These are phyloP conservation scores for Arctium lappa DNA, from an alignment of 129 eudicot genomes.

Conservation along the genomic window DNA sequence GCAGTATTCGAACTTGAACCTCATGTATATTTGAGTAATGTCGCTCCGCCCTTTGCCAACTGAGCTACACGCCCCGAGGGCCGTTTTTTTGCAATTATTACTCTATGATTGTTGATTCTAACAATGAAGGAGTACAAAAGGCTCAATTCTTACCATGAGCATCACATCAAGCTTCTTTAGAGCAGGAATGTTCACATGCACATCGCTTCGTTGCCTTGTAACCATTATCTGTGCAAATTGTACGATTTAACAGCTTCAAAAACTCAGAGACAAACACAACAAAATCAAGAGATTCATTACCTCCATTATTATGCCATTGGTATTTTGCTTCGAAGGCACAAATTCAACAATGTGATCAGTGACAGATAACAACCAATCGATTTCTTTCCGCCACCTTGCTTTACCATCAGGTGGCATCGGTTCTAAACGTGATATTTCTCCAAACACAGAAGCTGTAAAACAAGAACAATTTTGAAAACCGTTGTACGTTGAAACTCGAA, in stretches of 20 bases:
- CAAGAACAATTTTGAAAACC: background rate
- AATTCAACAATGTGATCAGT: conserved; percentile 85
- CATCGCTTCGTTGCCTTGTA: conserved; percentile 72
- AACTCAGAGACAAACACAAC: background rate
- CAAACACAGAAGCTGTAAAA: conserved; percentile 73
- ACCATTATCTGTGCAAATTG: conserved; percentile 55
- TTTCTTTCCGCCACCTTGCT: conserved; percentile 78
- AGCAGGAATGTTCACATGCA: conserved; percentile 64
- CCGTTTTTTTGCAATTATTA: background rate
- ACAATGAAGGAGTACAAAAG: background rate
- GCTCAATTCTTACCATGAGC: conserved; percentile 70
- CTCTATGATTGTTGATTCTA: background rate
- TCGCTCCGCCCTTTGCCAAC: background rate
- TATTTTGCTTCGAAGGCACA: conserved; percentile 67
- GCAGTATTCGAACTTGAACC: too few relatives aligned
- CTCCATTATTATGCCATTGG: conserved; percentile 77
- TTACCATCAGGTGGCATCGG: conserved; percentile 72
- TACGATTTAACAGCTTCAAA: background rate
- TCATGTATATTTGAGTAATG: background rate
- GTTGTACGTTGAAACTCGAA: background rate
- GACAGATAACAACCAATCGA: conserved; percentile 80
- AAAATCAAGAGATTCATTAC: conserved; percentile 30
- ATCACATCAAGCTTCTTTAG: conserved; percentile 77
- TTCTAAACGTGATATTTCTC: conserved; percentile 63
- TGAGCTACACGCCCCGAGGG: background rate